Evolutionary conservation across 345 rosid species (phyloP).

Genomic region (Lepidium aucheri): DNA sequence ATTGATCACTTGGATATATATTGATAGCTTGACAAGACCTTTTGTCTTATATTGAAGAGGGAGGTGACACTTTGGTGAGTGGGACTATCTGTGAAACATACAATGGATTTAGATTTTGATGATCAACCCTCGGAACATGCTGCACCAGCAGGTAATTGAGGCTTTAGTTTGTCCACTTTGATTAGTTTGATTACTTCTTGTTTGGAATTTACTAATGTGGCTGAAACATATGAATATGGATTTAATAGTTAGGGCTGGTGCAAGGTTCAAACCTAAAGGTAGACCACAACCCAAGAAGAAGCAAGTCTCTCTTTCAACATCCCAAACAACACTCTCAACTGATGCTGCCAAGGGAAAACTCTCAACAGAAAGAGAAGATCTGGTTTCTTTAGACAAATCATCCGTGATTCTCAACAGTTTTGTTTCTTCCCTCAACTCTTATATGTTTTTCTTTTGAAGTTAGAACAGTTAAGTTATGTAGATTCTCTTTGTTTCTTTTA

Average conservation of each 20-base stretch:
- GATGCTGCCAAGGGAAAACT: neutral
- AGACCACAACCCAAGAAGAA: slow-evolving; percentile 22
- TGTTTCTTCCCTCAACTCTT: neutral
- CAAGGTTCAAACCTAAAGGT: slow-evolving; percentile 29
- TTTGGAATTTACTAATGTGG: neutral
- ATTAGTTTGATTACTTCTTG: neutral
- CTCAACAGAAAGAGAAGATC: neutral
- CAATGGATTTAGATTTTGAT: slow-evolving; percentile 25
- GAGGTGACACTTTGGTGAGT: neutral
- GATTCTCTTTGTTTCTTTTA: neutral
- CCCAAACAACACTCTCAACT: neutral
- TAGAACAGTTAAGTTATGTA: neutral
- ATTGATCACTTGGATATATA: neutral
- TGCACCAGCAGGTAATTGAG: slow-evolving; percentile 12
- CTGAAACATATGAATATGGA: neutral
- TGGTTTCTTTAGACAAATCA: neutral
- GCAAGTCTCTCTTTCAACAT: slow-evolving; percentile 15
- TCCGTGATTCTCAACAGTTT: neutral
- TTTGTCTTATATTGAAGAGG: neutral
- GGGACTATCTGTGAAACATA: neutral
- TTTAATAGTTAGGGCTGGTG: slow-evolving; percentile 25
- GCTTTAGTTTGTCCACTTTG: neutral
- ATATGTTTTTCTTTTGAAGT: neutral
- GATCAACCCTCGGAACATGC: slow-evolving; percentile 4
- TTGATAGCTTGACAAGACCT: neutral